Conservation (phyloP, 1,284 basidiomycete species). For the Cutaneotrichosporon cutaneum region DNA sequence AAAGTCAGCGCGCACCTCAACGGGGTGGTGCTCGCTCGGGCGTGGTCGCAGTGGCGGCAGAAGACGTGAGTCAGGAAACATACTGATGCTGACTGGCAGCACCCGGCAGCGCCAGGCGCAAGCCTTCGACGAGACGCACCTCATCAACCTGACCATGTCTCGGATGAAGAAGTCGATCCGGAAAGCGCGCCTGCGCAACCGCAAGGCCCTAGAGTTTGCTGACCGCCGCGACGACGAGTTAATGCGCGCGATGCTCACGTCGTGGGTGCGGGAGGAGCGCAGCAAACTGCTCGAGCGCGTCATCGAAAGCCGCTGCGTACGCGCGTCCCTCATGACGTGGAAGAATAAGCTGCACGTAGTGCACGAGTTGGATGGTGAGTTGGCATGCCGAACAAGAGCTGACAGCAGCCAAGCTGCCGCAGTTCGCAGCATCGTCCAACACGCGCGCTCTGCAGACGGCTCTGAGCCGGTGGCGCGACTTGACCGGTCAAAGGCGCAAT, state of each 20-base stretch:
- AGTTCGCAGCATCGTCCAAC: slow-evolving; percentile 9
- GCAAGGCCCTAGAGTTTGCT: slow-evolving; percentile 3
- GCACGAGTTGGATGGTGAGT: slow-evolving; percentile 13
- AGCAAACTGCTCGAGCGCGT: slow-evolving; percentile 22
- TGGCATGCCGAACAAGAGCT: neutral
- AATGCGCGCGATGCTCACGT: slow-evolving; percentile 14
- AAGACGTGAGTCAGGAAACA: slow-evolving; percentile 19
- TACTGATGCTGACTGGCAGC: slow-evolving; percentile 7
- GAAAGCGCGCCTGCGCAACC: slow-evolving; percentile 15
- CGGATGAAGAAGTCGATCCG: slow-evolving; percentile 16
- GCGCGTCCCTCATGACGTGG: slow-evolving; percentile 11
- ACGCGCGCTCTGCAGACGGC: slow-evolving; percentile 10
- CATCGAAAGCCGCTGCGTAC: slow-evolving; percentile 11
- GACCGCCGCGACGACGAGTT: slow-evolving; percentile 17
- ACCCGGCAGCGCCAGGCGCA: slow-evolving; percentile 6
- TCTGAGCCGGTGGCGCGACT: slow-evolving; percentile 38
- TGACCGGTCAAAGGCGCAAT: slow-evolving; percentile 24
- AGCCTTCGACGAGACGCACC: slow-evolving; percentile 15
- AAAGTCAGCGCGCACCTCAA: slow-evolving; percentile 14
- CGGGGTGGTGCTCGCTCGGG: slow-evolving; percentile 14
- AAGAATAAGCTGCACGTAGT: slow-evolving; percentile 9
- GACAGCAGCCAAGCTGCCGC: slow-evolving; percentile 12
- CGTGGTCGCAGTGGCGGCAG: slow-evolving; percentile 31
- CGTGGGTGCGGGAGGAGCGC: slow-evolving; percentile 23
- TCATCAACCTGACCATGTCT: slow-evolving; percentile 17